phyloP scores from a whole-genome alignment of 345 rosid genomes.

The Theobroma cacao region DNA sequence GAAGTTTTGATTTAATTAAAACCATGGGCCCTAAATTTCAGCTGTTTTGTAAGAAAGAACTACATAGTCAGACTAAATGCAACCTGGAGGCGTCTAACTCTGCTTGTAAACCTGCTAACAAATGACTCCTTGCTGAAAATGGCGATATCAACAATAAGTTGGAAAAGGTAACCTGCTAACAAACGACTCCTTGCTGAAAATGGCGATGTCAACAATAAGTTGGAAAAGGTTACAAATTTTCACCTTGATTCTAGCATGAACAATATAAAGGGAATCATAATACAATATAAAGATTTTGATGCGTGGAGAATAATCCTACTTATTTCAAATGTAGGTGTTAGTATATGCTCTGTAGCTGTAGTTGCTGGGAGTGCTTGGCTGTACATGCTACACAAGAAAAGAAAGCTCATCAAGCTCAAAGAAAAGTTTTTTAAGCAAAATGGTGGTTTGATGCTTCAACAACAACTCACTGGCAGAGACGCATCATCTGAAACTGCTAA shows the following conservation, averaged over 20 bases:
- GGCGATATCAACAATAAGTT: too few species aligned
- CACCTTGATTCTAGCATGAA: not conserved
- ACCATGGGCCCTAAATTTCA: not conserved
- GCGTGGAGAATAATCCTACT: not conserved
- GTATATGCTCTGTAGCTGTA: not conserved
- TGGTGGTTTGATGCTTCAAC: constrained; percentile 39
- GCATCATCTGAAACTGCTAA: constrained; percentile 15
- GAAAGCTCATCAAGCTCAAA: constrained; percentile 17
- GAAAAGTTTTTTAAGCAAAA: constrained; percentile 27
- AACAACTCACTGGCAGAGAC: constrained; percentile 17
- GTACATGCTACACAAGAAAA: constrained; percentile 9
- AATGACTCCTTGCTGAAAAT: too few species aligned
- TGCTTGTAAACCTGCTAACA: too few species aligned
- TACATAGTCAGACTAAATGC: too few species aligned
- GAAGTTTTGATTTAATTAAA: not conserved
- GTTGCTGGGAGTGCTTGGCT: constrained; percentile 3
- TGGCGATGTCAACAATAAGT: too few species aligned
- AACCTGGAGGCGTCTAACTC: too few species aligned
- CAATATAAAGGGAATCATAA: not conserved
- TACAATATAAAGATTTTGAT: not conserved
- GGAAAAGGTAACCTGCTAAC: too few species aligned
- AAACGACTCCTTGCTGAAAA: too few species aligned
- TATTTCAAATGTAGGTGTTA: constrained; percentile 8
- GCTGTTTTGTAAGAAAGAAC: too few species aligned
- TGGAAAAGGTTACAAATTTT: too few species aligned